Base-by-base conservation (phyloP, 1,284 basidiomycete genomes). In the Sanghuangporus sanghuang region DNA sequence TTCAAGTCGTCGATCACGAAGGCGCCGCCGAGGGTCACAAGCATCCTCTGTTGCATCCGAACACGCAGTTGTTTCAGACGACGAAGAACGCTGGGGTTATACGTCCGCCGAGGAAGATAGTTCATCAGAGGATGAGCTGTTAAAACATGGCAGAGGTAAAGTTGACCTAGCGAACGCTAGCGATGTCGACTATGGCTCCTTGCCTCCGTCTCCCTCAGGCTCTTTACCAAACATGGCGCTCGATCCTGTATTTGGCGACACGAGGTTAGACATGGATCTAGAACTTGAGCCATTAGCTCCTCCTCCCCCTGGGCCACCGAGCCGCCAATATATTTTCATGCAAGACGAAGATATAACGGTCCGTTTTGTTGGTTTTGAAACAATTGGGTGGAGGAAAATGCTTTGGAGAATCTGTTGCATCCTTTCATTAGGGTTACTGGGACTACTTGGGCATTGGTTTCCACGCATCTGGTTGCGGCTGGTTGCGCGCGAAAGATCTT, bases 311-410 rank as follows among this genome's bases (percentile, higher is more conserved):
- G 91, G 91, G 6, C 86, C 87, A 23, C 90, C 90, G 3, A 92
- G 87, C 71, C 79, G 93, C 64, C 97, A 99, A 75, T 90, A 87
- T 2, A 82, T 99, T 44, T 87, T 95, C 71, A 82, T 99, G 32
- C 80, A 87, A 3, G 97, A 99, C 70, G 97, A 99, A 74, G 97
- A 99, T 71, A 84, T 85, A 49, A 89, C 89, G 14, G 84, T 99
- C 61, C 87, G 94, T 6, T 91, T 99, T 71, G 85, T 94, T 16
- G 95, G 95, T n/a, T 96, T 95, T 71, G 87, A 91, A 69, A 83
- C 85, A 5, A 79, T 91, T 50, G 71, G 71, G 6, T 85, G 85
- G 79, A 85, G 89, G 59, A 81, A 84, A 57, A 78, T 81, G 71
- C 66, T 90, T 4, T 99, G 96, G 95, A 81, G 85, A 68, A 61